A percentile compares a stretch with the other conserved stretches of the same genome.
These are phyloP conservation scores for Gonium pectorale DNA, from an alignment of 139 green algal species.

Conservation along the genomic window DNA sequence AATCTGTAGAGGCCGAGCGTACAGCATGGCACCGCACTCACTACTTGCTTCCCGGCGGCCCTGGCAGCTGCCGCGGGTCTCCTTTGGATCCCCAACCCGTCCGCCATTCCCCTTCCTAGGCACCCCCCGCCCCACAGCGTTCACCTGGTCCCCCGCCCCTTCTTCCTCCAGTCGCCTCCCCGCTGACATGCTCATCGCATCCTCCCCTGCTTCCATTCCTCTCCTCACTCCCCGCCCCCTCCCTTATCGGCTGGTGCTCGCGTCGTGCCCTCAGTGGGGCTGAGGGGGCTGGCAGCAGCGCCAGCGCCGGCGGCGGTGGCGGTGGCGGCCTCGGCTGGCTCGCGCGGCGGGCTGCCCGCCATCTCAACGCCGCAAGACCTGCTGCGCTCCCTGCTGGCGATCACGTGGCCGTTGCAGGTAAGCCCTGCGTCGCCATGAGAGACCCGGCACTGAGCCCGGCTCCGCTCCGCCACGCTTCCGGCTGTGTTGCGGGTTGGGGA, in stretches of 20 bases:
- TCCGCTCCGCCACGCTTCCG: not conserved
- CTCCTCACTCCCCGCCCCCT: not conserved
- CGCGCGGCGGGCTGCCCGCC: not conserved
- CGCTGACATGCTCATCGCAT: too few species aligned
- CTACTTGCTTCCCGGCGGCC: too few species aligned
- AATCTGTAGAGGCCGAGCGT: too few species aligned
- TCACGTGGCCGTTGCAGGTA: conserved; percentile 37
- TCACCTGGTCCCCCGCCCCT: too few species aligned
- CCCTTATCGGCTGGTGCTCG: not conserved
- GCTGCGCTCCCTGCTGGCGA: not conserved
- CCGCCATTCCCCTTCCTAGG: too few species aligned
- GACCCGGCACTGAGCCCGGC: not conserved
- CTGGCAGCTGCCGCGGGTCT: too few species aligned
- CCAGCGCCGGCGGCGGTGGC: not conserved
- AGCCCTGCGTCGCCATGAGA: not conserved
- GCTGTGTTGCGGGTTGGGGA: not conserved
- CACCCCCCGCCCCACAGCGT: too few species aligned
- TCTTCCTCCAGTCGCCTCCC: too few species aligned
- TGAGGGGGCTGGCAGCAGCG: not conserved
- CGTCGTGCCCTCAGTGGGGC: not conserved
- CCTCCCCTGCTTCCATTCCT: too few species aligned
- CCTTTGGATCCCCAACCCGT: too few species aligned
- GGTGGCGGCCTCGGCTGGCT: not conserved
- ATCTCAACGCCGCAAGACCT: not conserved
- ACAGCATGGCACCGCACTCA: too few species aligned